Evolutionary conservation across 2,329 filamentous ascomycete genomes (phyloP).

Genomic region (Sclerotinia glacialis): DNA sequence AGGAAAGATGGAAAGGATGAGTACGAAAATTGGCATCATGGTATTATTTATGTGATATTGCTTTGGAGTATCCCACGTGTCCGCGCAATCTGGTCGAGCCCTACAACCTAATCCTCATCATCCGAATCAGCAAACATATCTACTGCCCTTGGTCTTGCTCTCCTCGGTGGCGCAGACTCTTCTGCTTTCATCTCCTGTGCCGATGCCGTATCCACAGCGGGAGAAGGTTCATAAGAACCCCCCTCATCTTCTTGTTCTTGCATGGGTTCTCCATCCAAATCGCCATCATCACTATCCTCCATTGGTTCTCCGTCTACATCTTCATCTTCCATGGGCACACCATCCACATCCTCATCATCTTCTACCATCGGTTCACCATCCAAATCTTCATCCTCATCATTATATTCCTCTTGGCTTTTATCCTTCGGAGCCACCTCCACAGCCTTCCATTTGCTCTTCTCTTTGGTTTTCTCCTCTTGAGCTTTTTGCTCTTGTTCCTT

Average conservation of each 20-base stretch:
- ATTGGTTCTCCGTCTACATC: conserved; percentile 56
- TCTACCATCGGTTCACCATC: conserved; percentile 42
- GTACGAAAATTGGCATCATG: not conserved
- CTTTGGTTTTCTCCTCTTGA: conserved; percentile 36
- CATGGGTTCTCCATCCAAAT: conserved; percentile 43
- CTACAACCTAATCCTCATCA: conserved; percentile 36
- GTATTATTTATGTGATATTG: not conserved
- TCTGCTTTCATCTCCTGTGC: not conserved
- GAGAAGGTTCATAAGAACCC: conserved; percentile 6
- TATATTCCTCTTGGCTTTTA: conserved; percentile 53
- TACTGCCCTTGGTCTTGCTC: conserved; percentile 61
- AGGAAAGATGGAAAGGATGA: not conserved
- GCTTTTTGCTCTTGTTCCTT: conserved; percentile 38
- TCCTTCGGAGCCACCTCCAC: conserved; percentile 42
- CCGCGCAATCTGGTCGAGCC: too few species aligned
- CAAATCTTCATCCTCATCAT: conserved; percentile 44
- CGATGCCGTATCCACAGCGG: not conserved
- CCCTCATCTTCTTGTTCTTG: conserved; percentile 12
- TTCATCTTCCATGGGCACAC: conserved; percentile 46
- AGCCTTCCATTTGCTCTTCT: conserved; percentile 40
- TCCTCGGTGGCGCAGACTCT: conserved; percentile 28
- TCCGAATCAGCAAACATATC: conserved; percentile 87
- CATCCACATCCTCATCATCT: conserved; percentile 43
- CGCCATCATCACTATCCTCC: conserved; percentile 39
- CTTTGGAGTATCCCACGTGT: too few species aligned